phyloP scores from a whole-genome alignment of 768 basidiomycete species.

The Suillus paluster region DNA sequence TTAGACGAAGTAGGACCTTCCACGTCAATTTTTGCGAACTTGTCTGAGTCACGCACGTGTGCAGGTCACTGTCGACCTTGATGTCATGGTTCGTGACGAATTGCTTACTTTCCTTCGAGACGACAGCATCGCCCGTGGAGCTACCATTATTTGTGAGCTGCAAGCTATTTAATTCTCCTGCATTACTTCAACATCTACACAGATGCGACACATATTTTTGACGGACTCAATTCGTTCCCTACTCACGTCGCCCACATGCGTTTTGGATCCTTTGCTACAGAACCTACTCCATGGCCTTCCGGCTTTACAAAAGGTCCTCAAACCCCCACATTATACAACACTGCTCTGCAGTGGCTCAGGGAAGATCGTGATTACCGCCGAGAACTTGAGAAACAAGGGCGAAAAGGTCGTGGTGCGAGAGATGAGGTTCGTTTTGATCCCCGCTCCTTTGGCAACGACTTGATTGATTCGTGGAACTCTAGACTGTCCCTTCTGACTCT shows the following conservation, averaged over 20 bases:
- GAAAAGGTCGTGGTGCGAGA: conserved; percentile 66
- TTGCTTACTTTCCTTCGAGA: conserved; percentile 85
- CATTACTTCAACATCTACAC: conserved; percentile 7
- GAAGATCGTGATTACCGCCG: conserved; percentile 76
- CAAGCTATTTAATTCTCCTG: conserved; percentile 11
- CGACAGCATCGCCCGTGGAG: conserved; percentile 78
- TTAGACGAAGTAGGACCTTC: conserved; percentile 79
- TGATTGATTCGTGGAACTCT: conserved; percentile 14
- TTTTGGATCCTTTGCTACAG: conserved; percentile 72
- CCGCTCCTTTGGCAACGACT: background rate
- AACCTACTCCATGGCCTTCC: conserved; percentile 75
- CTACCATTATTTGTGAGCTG: conserved; percentile 83
- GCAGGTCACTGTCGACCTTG: conserved; percentile 95
- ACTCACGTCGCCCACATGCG: conserved; percentile 94
- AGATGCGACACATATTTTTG: conserved; percentile 98
- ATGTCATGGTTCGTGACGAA: conserved; percentile 92
- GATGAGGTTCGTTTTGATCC: conserved; percentile 48
- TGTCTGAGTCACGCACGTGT: conserved; percentile 10
- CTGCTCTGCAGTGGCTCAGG: conserved; percentile 87
- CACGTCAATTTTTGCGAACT: background rate
- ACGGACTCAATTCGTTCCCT: conserved; percentile 89
- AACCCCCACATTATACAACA: conserved; percentile 54
- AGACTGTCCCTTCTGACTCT: conserved; percentile 72
- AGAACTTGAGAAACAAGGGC: conserved; percentile 58
- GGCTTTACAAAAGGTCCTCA: conserved; percentile 29